Conservation (phyloP, 1,139 yeast genomes). For the Sugiyamaella sp. region DNA sequence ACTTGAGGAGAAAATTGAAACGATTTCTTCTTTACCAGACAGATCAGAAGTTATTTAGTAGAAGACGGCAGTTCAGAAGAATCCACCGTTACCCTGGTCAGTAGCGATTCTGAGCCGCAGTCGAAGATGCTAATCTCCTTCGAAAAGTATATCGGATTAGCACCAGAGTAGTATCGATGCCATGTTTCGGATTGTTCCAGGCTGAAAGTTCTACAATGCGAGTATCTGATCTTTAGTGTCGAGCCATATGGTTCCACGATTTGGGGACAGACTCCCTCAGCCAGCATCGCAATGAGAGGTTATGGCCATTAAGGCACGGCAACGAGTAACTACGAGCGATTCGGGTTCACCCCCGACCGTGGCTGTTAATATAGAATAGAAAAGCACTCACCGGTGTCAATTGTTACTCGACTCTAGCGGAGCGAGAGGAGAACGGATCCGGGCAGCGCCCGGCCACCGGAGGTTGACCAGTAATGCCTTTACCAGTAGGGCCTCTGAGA, state of each 20-base stretch:
- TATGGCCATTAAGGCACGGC: conserved; percentile 46
- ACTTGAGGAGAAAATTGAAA: too few relatives aligned
- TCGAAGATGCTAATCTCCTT: conserved; percentile 41
- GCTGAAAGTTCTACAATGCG: not conserved
- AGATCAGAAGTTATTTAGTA: conserved; percentile 9
- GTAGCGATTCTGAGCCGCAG: conserved; percentile 43
- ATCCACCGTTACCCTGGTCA: conserved; percentile 38
- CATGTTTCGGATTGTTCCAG: conserved; percentile 36
- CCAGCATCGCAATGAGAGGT: conserved; percentile 42
- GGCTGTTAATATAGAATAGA: too few relatives aligned
- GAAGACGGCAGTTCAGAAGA: conserved; percentile 41
- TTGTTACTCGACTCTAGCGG: too few relatives aligned
- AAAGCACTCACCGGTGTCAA: too few relatives aligned
- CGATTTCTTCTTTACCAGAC: too few relatives aligned
- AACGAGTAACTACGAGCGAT: conserved; percentile 39
- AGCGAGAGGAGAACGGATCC: too few relatives aligned
- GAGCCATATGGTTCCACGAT: conserved; percentile 46
- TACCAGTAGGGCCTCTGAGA: too few relatives aligned
- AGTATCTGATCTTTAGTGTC: conserved; percentile 39
- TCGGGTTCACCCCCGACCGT: conserved; percentile 41
- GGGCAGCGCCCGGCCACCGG: too few relatives aligned
- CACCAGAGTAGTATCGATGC: conserved; percentile 43
- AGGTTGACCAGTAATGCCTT: too few relatives aligned
- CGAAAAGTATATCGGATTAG: conserved; percentile 33
- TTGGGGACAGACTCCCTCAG: conserved; percentile 47